Evolutionary conservation across 2,329 filamentous ascomycete species (phyloP).

Genomic region (Metarhizium album): DNA sequence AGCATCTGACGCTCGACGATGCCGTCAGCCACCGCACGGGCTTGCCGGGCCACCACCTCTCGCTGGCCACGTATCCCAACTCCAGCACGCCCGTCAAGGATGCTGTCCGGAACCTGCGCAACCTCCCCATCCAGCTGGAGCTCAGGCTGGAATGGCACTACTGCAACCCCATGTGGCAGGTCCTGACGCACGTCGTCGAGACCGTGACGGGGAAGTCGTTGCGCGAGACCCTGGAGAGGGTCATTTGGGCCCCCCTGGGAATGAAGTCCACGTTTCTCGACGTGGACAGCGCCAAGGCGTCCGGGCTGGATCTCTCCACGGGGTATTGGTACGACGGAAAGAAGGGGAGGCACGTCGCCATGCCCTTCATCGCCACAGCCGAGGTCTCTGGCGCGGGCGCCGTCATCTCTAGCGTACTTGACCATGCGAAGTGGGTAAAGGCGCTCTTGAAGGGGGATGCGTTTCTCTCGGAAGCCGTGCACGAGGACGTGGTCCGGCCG

Average conservation of each 20-base stretch:
- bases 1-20: conserved; percentile 42
- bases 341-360: conserved; percentile 11
- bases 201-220: conserved; percentile 26
- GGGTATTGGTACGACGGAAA: conserved; percentile 30
- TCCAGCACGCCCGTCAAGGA: conserved; percentile 14
- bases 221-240: conserved; percentile 27
- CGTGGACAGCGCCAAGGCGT: conserved; percentile 13
- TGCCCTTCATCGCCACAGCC: conserved; percentile 15
- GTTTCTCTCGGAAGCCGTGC: conserved; percentile 14
- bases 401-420: conserved; percentile 33
- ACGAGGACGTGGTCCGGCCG: conserved; percentile 18
- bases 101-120: conserved; percentile 30
- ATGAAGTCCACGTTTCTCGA: conserved; percentile 33
- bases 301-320: conserved; percentile 23
- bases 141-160: conserved; percentile 36
- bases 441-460: conserved; percentile 27
- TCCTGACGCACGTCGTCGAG: conserved; percentile 35
- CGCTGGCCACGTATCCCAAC: background rate
- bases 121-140: conserved; percentile 32
- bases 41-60: conserved; percentile 30
- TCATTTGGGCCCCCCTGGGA: conserved; percentile 33
- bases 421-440: conserved; percentile 40
- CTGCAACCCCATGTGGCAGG: conserved; percentile 39
- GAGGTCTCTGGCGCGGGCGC: conserved; percentile 29
- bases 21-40: conserved; percentile 41